Base-by-base conservation (phyloP, 176 grass and related monocot species). In the Cymbopogon citratus region DNA sequence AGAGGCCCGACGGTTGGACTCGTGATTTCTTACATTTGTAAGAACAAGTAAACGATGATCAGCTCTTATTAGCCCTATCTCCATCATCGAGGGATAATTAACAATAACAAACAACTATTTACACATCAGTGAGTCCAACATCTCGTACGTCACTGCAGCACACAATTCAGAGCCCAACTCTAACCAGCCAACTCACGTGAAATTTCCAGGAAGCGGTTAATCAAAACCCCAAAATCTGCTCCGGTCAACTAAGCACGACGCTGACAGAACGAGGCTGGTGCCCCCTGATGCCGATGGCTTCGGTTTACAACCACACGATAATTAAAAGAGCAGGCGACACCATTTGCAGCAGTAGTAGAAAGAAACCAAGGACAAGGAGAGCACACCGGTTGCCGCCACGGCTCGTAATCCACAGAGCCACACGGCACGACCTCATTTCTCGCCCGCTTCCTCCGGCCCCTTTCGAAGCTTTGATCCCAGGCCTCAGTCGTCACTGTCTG, bases 181-280 rank as follows among this genome's bases (percentile, higher is more conserved):
- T 23, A 59, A 80, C 11, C n/a, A 11, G 21, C 66, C 9, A 44
- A 77, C 56, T 12, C 36, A 28, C 26, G 52, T 49, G 69, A 62
- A 83, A 46, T 7, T 74, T 83, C 69, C 19, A 13, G 69, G 80
- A 83, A 74, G 21, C 3, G 31, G n/a, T 24, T 59, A 24, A 59
- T 59, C 21, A 24, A 59, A 73, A 62, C n/a, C n/a, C n/a, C n/a
- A 24, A n/a, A 0, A 33, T 54, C 33, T 31, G 8, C 35, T 19
- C 44, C 16, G 25, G 52, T 23, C 54, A 61, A 84, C 34, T 43
- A 49, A 18, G 4, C 45, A 45, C 15, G 27, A 77, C 60, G 14
- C 2, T 76, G 71, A 41, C 61, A 43, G n/a, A 5, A 21, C 38
- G 12, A 7, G 35, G 0, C 66, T 24, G 36, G 66, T 23, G 23